Base-by-base conservation (phyloP, 345 rosid species). In the Balakata baccata region DNA sequence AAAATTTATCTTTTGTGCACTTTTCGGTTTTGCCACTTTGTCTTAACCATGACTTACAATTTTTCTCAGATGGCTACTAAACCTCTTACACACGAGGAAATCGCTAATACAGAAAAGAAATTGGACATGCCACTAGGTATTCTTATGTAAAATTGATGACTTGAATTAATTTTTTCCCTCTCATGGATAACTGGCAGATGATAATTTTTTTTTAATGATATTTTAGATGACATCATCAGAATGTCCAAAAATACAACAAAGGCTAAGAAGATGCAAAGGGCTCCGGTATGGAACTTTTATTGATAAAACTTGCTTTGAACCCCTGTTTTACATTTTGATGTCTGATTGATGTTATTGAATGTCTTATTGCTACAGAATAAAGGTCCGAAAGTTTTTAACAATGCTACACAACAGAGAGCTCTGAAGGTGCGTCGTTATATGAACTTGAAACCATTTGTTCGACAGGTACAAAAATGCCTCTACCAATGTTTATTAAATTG, bases 111-210 rank as follows among this genome's bases (percentile, higher is more conserved):
- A 0, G 96, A 94, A 72, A 94, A 88, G 90, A 92, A 94, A 74
- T 75, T 94, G 89, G 90, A 86, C 77, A 94, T 94, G 98, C 79
- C 98, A 43, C 76, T 94, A 75, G 97, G 97, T 93, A 74, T 23
- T 79, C 51, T 60, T 29, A 41, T 60, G n/a, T 50, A 41, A 7
- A 1, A 59, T 53, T 70, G 52, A 34, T 67, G 68, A 46, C 47
- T 60, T 29, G 34, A 29, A 20, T 16, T 45, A 20, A 29, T 43
- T 10, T 43, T 72, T 53, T 18, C 29, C 37, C 39, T 46, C 3
- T 14, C 52, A 14, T 53, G 23, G 13, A 56, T 22, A 39, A 63
- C 51, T 64, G 64, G 12, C 69, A 75, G 43, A 63, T 29, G 34
- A 29, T 29, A 29, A 29, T 29, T 3, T 65, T 61, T 63, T 45